A percentile compares a stretch with the other conserved stretches of the same genome.
Evolutionary conservation across 78 protist genomes (phyloP).

Genomic region (Pigoraptor vietnamica): DNA sequence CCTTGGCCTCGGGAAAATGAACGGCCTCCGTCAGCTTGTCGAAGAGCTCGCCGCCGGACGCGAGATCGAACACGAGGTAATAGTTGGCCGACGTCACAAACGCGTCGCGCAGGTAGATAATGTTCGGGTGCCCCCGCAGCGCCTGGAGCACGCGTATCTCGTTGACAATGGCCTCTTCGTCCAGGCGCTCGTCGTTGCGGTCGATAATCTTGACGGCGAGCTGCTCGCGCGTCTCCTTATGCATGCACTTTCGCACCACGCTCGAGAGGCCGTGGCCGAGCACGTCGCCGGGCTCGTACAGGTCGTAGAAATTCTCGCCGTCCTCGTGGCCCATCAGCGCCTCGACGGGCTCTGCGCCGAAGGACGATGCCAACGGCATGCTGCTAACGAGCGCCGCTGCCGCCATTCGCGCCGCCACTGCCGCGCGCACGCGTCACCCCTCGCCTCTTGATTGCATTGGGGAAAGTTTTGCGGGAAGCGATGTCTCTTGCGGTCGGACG

Average conservation of each 20-base stretch:
- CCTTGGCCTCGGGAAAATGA: constrained; percentile 27
- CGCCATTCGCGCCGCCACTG: background rate
- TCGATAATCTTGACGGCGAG: constrained; percentile 45
- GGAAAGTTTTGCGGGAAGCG: too few species aligned
- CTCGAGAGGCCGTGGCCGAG: constrained; percentile 3
- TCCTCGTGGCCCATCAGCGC: background rate
- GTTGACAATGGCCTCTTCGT: background rate
- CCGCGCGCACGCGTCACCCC: too few species aligned
- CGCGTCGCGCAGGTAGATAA: constrained; percentile 24
- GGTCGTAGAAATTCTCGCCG: constrained; percentile 11
- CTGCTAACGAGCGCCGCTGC: too few species aligned
- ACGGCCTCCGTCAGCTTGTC: constrained; percentile 18
- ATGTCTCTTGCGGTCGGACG: too few species aligned
- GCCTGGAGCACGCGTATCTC: constrained; percentile 3
- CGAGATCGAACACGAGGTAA: constrained; percentile 27
- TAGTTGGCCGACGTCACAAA: background rate
- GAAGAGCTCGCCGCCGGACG: constrained; percentile 35
- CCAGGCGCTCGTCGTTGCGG: background rate
- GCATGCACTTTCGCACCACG: constrained; percentile 19
- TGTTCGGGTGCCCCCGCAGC: constrained; percentile 14
- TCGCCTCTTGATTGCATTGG: too few species aligned
- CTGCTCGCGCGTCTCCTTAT: constrained; percentile 16
- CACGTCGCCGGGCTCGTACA: background rate
- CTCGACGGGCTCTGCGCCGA: background rate
- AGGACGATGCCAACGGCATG: too few species aligned